Percentiles rank a stretch among this genome's conserved stretches.
Conservation (phyloP, 2,329 filamentous ascomycete species). For the Penicillium sumatraense region DNA sequence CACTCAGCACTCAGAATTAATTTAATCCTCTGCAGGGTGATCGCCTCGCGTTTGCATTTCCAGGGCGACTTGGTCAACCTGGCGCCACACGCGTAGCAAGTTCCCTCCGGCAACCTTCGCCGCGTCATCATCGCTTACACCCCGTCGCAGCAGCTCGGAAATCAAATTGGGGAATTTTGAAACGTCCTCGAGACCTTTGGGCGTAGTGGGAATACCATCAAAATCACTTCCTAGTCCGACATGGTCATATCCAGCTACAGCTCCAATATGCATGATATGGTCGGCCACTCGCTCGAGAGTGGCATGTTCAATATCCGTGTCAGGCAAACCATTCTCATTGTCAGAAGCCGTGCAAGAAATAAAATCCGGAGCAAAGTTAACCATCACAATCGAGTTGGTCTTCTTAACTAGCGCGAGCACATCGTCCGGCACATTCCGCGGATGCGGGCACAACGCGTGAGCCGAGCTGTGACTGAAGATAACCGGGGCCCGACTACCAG, state of each 20-base stretch:
- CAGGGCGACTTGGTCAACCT: constrained; percentile 73
- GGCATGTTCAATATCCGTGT: constrained; percentile 68
- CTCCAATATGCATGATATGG: constrained; percentile 82
- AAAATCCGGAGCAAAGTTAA: constrained; percentile 85
- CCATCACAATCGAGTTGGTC: constrained; percentile 80
- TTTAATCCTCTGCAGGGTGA: constrained; percentile 49
- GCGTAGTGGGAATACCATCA: constrained; percentile 68
- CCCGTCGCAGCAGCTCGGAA: constrained; percentile 72
- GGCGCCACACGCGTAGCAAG: constrained; percentile 79
- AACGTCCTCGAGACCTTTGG: constrained; percentile 80
- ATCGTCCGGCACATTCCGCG: constrained; percentile 86
- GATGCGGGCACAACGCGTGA: constrained; percentile 80
- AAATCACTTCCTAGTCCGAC: constrained; percentile 91
- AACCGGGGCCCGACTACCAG: constrained; percentile 76
- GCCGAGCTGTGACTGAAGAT: constrained; percentile 91
- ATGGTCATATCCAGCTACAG: constrained; percentile 81
- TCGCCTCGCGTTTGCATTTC: constrained; percentile 64
- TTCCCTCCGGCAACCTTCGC: constrained; percentile 80
- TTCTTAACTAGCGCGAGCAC: constrained; percentile 76
- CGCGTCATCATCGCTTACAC: constrained; percentile 74
- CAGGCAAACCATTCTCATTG: constrained; percentile 67
- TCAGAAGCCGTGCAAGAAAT: constrained; percentile 71
- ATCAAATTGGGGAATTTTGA: constrained; percentile 80
- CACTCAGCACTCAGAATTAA: too few species aligned
- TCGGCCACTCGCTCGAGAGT: constrained; percentile 77